These are phyloP conservation scores for Microcos paniculata DNA, from an alignment of 345 rosid genomes.

Conservation along the genomic window DNA sequence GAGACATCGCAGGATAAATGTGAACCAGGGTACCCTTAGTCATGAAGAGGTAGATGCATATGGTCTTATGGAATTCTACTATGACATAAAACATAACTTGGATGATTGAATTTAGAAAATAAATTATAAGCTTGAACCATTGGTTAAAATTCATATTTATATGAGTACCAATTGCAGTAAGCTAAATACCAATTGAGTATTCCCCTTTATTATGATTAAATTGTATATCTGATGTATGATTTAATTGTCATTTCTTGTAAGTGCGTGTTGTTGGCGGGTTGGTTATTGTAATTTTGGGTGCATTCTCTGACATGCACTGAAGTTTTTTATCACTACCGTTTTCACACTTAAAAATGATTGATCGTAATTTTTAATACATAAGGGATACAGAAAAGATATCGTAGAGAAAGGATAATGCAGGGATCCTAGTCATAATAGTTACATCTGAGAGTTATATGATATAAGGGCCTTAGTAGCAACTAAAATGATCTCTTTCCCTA, in stretches of 20 bases:
- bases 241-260: neutral
- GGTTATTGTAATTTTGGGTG: neutral
- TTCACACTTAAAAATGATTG: neutral
- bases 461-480: neutral
- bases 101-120: neutral
- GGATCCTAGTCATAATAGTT: neutral
- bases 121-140: neutral
- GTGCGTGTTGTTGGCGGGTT: neutral
- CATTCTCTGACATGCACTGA: neutral
- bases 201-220: neutral
- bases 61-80: neutral
- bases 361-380: neutral
- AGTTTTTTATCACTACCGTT: neutral
- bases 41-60: slow-evolving; percentile 50
- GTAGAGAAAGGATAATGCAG: neutral
- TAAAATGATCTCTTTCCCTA: neutral
- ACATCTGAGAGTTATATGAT: neutral
- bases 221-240: neutral
- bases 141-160: neutral
- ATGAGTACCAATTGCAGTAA: neutral
- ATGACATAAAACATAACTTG: neutral
- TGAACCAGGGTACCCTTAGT: slow-evolving; percentile 46
- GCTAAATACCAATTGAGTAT: neutral
- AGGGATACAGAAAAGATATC: neutral
- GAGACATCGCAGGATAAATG: slow-evolving; percentile 67